Evolutionary conservation across 257 asterid genomes (phyloP).

Genomic region (Verbascum thapsus): DNA sequence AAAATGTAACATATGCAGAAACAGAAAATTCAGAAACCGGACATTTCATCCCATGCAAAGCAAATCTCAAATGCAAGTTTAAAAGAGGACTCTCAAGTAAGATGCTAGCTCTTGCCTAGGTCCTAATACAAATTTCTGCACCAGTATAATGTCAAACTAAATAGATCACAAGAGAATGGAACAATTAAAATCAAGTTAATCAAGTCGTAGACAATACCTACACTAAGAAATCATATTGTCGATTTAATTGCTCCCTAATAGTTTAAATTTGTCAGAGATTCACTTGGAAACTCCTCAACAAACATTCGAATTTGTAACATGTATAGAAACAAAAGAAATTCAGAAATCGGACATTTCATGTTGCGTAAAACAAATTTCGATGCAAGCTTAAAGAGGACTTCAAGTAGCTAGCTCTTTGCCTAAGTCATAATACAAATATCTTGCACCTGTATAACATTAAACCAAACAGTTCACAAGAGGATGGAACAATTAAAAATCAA

Average conservation of each 20-base stretch:
- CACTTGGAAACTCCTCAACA: too few relatives aligned
- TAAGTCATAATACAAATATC: conserved; percentile 2
- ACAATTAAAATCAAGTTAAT: too few relatives aligned
- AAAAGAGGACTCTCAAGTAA: conserved; percentile 14
- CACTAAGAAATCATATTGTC: too few relatives aligned
- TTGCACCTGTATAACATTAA: conserved; percentile 8
- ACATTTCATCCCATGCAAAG: conserved; percentile 23
- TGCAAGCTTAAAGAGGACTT: conserved; percentile 10
- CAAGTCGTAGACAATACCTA: too few relatives aligned
- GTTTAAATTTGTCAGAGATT: too few relatives aligned
- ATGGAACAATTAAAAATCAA: conserved; percentile 5
- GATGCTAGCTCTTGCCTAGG: conserved; percentile 4
- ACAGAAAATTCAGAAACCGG: neutral
- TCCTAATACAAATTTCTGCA: conserved; percentile 12
- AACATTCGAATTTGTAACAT: neutral
- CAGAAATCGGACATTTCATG: conserved; percentile 21
- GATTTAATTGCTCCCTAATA: too few relatives aligned
- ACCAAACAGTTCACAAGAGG: conserved; percentile 9
- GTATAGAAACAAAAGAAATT: neutral
- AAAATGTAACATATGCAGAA: conserved; percentile 4
- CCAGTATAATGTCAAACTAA: too few relatives aligned
- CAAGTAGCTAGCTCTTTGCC: conserved; percentile 18
- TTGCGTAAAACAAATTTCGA: conserved; percentile 13
- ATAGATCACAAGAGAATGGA: too few relatives aligned
- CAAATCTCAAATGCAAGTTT: conserved; percentile 14